Conservation (phyloP, 495 filamentous ascomycete genomes). For the Aspergillus sclerotiicarbonarius region DNA sequence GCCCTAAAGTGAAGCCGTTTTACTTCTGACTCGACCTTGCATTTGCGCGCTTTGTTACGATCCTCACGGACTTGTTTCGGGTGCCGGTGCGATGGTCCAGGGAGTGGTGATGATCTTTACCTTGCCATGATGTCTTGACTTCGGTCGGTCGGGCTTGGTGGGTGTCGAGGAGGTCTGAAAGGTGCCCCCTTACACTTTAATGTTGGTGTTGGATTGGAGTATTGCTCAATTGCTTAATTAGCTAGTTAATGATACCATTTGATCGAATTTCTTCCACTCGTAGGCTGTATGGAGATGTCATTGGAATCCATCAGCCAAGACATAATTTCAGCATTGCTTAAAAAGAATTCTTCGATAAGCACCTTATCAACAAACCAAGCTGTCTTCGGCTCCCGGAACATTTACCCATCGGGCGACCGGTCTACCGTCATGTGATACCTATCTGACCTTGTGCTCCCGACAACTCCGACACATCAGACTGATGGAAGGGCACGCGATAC, state of each 20-base stretch:
- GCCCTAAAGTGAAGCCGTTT: conserved; percentile 69
- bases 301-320: no score
- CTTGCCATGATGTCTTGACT: conserved; percentile 58
- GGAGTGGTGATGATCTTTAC: conserved; percentile 74
- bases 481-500: no score
- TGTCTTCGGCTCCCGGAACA: no score
- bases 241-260: background rate
- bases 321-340: no score
- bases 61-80: conserved; percentile 18
- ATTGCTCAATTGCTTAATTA: background rate
- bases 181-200: conserved; percentile 38
- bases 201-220: conserved; percentile 18
- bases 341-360: no score
- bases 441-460: no score
- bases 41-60: conserved; percentile 28
- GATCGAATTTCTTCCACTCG: no score
- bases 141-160: conserved; percentile 63
- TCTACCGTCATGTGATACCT: no score
- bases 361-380: no score
- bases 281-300: no score
- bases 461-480: no score
- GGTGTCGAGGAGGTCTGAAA: conserved; percentile 72
- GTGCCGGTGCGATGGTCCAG: conserved; percentile 42
- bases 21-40: conserved; percentile 55
- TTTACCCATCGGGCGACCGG: no score